Percentiles rank a stretch among this genome's conserved stretches.
Evolutionary conservation across 2,329 filamentous ascomycete species (phyloP).

Genomic region (Paramyrothecium roridum): DNA sequence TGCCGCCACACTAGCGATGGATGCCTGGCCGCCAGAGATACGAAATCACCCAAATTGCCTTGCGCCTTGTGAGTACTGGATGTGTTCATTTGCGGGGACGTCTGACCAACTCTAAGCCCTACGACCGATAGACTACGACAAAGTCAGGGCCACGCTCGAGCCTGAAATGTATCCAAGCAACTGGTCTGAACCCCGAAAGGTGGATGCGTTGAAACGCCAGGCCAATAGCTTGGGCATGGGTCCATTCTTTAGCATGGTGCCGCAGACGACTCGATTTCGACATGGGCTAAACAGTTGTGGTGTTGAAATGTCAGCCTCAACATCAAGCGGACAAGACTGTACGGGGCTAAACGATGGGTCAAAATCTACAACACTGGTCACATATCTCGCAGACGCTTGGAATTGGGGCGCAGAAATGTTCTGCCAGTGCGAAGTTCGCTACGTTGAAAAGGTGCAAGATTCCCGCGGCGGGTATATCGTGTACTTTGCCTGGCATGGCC

Average conservation of each 20-base stretch:
- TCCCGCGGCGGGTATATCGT: slow-evolving; percentile 55
- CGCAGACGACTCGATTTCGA: slow-evolving; percentile 61
- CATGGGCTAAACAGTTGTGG: slow-evolving; percentile 61
- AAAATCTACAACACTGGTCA: slow-evolving; percentile 63
- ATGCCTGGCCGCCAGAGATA: slow-evolving; percentile 8
- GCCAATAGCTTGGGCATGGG: slow-evolving; percentile 28
- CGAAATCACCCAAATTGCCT: too few species aligned
- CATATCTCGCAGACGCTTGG: slow-evolving; percentile 67
- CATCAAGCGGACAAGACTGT: slow-evolving; percentile 58
- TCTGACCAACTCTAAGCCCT: too few species aligned
- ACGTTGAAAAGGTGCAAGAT: slow-evolving; percentile 51
- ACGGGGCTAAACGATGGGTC: slow-evolving; percentile 67
- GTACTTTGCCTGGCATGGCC: slow-evolving; percentile 60
- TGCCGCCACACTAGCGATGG: slow-evolving; percentile 46
- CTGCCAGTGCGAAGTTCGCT: slow-evolving; percentile 64
- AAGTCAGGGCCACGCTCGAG: slow-evolving; percentile 53
- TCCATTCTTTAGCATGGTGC: slow-evolving; percentile 50
- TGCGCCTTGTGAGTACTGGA: too few species aligned
- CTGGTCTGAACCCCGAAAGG: too few species aligned
- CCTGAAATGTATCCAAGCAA: slow-evolving; percentile 50
- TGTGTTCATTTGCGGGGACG: too few species aligned
- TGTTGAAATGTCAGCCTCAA: slow-evolving; percentile 59
- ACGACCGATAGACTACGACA: slow-evolving; percentile 48
- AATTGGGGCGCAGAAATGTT: slow-evolving; percentile 72
- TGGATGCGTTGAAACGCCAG: too few species aligned